Evolutionary conservation across 2,329 filamentous ascomycete species (phyloP), one percentile per base, ranked within the genome.

Genomic region (Epichloe amarillans): DNA sequence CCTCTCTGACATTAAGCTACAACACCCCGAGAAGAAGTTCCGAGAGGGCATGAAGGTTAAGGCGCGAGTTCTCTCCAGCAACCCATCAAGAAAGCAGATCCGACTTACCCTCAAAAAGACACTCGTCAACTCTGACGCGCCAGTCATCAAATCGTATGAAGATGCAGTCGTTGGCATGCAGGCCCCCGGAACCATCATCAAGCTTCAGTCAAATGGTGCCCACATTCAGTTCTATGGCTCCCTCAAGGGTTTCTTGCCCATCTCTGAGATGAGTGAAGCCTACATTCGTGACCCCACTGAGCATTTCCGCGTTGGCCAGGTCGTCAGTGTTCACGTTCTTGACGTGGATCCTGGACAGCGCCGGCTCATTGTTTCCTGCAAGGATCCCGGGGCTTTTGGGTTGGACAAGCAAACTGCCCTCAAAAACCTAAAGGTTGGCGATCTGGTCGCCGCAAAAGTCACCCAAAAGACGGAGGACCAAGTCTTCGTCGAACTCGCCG

Each of bases 251-350:
- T 98, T 94, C 71, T 75, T 98, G 50, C 93, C 93, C 2, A 83
- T 95, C 0, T 87, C 87, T 1, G 91, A 98, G 68, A 98, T 98
- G 93, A 97, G 93, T 64, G 93, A 98, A 65, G 89, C 90, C 11
- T 96, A 85, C 62, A 96, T 98, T 61, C 80, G 85, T 57, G 86
- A 96, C 61, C 89, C 93, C 4, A 80, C 79, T 44, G 83, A 94
- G 61, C 90, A 97, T 67, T 98, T 98, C 72, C 82, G 84, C 37
- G 70, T 82, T 42, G 94, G 93, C 0, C 93, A 98, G 65, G 91
- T 95, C 2, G 84, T 98, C 57, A 94, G 82, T 60, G 86, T 96
- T 19, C 87, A 91, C 61, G 82, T 94, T n/a, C 68, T 95, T 36
- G 86, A 84, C 47, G 81, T 96, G 47, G 82, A 95, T 58, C 72